These are phyloP conservation scores for Suillus sp. DNA, from an alignment of 768 basidiomycete species.

Conservation along the genomic window DNA sequence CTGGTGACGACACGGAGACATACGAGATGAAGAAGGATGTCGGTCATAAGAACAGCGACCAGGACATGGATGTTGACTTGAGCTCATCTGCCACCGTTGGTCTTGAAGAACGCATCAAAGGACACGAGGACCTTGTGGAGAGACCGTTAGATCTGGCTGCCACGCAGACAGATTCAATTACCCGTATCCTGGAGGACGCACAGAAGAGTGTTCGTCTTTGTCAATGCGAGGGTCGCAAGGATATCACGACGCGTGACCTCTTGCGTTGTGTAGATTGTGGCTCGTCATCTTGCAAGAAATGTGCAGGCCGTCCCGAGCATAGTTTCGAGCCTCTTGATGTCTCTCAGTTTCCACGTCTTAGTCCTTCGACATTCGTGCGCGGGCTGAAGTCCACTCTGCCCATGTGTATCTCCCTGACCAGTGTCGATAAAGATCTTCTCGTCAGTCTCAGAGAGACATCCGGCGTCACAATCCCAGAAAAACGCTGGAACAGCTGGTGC, in stretches of 20 bases:
- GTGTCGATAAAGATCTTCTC: slow-evolving; percentile 53
- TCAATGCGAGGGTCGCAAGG: slow-evolving; percentile 86
- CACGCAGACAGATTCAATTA: slow-evolving; percentile 47
- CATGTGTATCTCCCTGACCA: slow-evolving; percentile 73
- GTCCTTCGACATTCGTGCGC: slow-evolving; percentile 74
- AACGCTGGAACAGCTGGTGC: slow-evolving; percentile 71
- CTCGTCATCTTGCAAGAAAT: slow-evolving; percentile 78
- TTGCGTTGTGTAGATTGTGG: slow-evolving; percentile 76
- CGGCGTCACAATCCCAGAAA: slow-evolving; percentile 46
- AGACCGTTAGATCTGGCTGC: slow-evolving; percentile 71
- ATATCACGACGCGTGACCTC: slow-evolving; percentile 67
- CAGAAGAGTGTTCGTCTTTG: slow-evolving; percentile 77
- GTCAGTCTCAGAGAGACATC: slow-evolving; percentile 47
- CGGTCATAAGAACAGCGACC: slow-evolving; percentile 33
- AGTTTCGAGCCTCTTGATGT: slow-evolving; percentile 61
- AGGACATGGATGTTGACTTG: slow-evolving; percentile 53
- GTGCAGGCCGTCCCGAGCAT: slow-evolving; percentile 91
- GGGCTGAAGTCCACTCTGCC: slow-evolving; percentile 80
- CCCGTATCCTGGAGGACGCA: slow-evolving; percentile 63
- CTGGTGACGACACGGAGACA: slow-evolving; percentile 62
- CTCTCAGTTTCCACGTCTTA: slow-evolving; percentile 55
- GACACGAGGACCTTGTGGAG: slow-evolving; percentile 67
- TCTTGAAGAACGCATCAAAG: slow-evolving; percentile 60
- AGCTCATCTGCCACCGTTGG: slow-evolving; percentile 17
- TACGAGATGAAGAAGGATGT: slow-evolving; percentile 66